These are phyloP conservation scores for Boletellus deceptivus DNA, from an alignment of 1,284 basidiomycete species.

Conservation along the genomic window DNA sequence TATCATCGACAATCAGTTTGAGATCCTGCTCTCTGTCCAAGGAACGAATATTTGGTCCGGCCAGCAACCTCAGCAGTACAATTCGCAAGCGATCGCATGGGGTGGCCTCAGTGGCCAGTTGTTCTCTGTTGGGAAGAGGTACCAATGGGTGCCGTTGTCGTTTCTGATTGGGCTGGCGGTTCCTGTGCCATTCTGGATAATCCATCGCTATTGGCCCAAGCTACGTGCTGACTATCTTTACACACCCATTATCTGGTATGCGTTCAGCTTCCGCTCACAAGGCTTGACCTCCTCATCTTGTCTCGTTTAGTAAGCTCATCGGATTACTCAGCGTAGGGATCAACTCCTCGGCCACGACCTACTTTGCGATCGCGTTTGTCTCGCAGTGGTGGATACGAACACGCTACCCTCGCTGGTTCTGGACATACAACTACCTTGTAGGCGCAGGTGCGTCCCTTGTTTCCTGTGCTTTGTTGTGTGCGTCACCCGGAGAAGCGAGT, in stretches of 20 bases:
- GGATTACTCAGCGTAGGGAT: constrained; percentile 47
- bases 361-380: constrained; percentile 47
- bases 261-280: neutral
- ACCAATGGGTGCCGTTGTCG: constrained; percentile 56
- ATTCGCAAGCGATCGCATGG: constrained; percentile 64
- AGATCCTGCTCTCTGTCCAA: constrained; percentile 43
- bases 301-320: constrained; percentile 30
- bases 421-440: constrained; percentile 48
- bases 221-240: constrained; percentile 44
- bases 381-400: constrained; percentile 61
- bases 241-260: constrained; percentile 44
- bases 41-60: constrained; percentile 67
- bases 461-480: too few species aligned
- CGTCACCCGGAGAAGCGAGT: too few species aligned
- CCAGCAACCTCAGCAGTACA: constrained; percentile 54
- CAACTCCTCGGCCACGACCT: constrained; percentile 40
- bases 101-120: constrained; percentile 60
- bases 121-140: constrained; percentile 53
- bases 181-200: constrained; percentile 56
- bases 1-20: constrained; percentile 52
- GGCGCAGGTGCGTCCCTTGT: constrained; percentile 37
- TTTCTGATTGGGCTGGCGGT: constrained; percentile 55
- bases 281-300: neutral
- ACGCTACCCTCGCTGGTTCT: constrained; percentile 56
- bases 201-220: constrained; percentile 43